Conservation (phyloP, 192 early-diverging fungal species). For the Entomortierella chlamydospora region DNA sequence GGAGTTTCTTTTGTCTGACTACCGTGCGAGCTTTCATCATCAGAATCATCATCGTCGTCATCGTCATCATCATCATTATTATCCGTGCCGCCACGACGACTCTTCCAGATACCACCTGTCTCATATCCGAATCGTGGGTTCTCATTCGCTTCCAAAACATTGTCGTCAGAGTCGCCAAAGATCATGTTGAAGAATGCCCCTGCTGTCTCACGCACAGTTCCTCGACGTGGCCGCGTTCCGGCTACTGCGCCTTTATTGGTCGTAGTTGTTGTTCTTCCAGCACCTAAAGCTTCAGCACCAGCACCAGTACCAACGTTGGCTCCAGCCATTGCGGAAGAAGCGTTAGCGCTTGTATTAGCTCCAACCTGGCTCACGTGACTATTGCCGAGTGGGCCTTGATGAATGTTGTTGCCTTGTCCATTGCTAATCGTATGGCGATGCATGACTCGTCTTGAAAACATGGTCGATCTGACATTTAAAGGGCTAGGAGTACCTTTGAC, state of each 20-base stretch:
- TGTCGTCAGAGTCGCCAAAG: constrained; percentile 42
- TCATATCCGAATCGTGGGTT: constrained; percentile 50
- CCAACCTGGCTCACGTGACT: neutral
- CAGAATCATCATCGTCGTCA: constrained; percentile 25
- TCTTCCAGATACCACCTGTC: constrained; percentile 43
- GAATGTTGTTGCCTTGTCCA: constrained; percentile 35
- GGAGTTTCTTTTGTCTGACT: neutral
- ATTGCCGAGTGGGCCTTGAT: constrained; percentile 11
- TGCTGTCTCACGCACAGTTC: constrained; percentile 12
- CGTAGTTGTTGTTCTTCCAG: neutral
- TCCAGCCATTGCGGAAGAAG: neutral
- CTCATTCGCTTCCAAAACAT: constrained; percentile 36
- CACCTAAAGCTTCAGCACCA: neutral
- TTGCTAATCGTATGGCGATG: constrained; percentile 34
- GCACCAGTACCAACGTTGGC: neutral
- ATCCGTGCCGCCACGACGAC: constrained; percentile 31
- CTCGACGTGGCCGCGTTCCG: neutral
- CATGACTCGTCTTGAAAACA: constrained; percentile 11
- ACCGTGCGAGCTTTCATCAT: neutral
- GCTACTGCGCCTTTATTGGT: neutral
- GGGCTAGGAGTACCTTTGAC: neutral
- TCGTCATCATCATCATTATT: constrained; percentile 45
- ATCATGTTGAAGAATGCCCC: constrained; percentile 54
- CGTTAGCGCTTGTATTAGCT: neutral
- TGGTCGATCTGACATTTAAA: constrained; percentile 13